Conservation (phyloP, 306 rosid genomes). For the Cicer bijugum region DNA sequence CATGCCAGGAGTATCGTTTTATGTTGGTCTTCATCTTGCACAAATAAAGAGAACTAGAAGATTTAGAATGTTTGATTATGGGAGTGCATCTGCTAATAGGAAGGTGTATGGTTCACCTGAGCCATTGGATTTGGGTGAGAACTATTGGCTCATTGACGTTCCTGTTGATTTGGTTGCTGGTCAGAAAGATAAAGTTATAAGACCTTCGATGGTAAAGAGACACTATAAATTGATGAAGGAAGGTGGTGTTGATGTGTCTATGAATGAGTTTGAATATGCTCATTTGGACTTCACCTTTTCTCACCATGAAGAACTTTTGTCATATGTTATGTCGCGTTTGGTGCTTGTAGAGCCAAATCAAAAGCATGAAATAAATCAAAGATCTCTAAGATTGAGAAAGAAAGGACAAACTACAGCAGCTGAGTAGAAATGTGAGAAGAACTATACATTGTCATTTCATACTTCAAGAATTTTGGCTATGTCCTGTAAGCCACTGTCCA, state of each 20-base stretch:
- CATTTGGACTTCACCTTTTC: conserved; percentile 96
- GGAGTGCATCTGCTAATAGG: conserved; percentile 60
- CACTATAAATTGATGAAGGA: conserved; percentile 78
- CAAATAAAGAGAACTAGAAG: conserved; percentile 76
- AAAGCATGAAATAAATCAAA: conserved; percentile 48
- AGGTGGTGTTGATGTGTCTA: conserved; percentile 67
- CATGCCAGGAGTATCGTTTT: conserved; percentile 92
- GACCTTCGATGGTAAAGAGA: conserved; percentile 86
- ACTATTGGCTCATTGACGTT: conserved; percentile 64
- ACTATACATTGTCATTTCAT: neutral
- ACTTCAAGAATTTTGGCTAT: conserved; percentile 27
- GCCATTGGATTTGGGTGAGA: conserved; percentile 79
- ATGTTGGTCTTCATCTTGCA: conserved; percentile 78
- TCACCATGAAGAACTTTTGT: conserved; percentile 85
- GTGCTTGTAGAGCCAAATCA: conserved; percentile 64
- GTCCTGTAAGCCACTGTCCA: too few species aligned
- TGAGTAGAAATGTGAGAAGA: conserved; percentile 28
- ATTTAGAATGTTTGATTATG: conserved; percentile 80
- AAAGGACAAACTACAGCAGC: conserved; percentile 45
- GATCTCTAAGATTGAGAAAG: conserved; percentile 49
- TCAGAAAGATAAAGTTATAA: conserved; percentile 76
- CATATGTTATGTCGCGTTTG: conserved; percentile 80
- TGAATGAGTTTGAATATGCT: conserved; percentile 81
- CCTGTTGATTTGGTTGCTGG: conserved; percentile 96
- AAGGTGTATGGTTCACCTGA: conserved; percentile 66